Conservation (phyloP, 495 filamentous ascomycete genomes). For the Daldinia concentrica region DNA sequence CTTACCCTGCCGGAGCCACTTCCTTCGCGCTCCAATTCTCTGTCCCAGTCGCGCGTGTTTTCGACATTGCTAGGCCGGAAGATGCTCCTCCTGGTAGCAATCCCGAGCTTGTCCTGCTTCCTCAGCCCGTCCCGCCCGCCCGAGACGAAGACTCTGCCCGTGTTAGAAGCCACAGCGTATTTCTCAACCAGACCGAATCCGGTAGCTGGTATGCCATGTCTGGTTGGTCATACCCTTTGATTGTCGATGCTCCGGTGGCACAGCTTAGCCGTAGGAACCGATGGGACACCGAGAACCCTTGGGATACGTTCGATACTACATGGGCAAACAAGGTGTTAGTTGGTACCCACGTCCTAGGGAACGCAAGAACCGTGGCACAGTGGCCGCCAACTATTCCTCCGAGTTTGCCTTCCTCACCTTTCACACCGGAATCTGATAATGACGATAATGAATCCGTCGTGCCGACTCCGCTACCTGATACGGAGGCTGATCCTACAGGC, state of each 20-base stretch:
- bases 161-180: constrained; percentile 72
- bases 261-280: constrained; percentile 70
- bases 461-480: constrained; percentile 36
- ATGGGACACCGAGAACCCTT: constrained; percentile 45
- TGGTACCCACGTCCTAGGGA: constrained; percentile 57
- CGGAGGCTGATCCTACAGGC: constrained; percentile 38
- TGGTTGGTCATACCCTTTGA: constrained; percentile 83
- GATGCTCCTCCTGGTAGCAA: constrained; percentile 65
- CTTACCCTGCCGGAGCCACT: constrained; percentile 34
- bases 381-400: constrained; percentile 36
- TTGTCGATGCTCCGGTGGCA: constrained; percentile 76
- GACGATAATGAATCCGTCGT: constrained; percentile 30
- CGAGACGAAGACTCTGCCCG: constrained; percentile 63
- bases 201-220: constrained; percentile 97
- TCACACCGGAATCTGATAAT: constrained; percentile 24
- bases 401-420: constrained; percentile 40
- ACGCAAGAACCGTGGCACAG: constrained; percentile 34
- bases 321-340: constrained; percentile 54
- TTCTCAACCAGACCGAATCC: constrained; percentile 83
- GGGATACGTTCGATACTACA: constrained; percentile 45
- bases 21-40: constrained; percentile 71
- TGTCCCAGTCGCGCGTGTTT: constrained; percentile 88
- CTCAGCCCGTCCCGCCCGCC: constrained; percentile 80
- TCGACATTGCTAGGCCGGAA: constrained; percentile 82
- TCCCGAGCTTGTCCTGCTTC: constrained; percentile 77